Conservation (phyloP, 371 early-diverging fungal species). For the Capillidium heterosporum region DNA sequence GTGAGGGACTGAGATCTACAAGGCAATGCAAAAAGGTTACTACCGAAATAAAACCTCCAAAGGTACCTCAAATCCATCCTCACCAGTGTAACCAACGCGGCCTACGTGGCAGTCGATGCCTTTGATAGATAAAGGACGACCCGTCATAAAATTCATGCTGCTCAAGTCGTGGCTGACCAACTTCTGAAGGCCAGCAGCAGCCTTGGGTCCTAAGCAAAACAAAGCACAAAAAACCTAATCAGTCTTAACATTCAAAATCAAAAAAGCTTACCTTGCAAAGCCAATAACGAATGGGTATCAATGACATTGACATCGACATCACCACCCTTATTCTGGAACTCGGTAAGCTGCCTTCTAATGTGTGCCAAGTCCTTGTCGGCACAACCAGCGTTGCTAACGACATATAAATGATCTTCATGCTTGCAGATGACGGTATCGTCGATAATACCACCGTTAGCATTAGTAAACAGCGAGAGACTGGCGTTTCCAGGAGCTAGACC, state of each 20-base stretch:
- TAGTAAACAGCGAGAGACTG: conserved; percentile 86
- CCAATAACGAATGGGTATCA: conserved; percentile 69
- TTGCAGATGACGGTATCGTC: conserved; percentile 94
- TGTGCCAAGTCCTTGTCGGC: conserved; percentile 90
- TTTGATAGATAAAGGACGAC: conserved; percentile 42
- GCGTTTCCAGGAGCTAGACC: conserved; percentile 59
- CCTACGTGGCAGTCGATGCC: conserved; percentile 77
- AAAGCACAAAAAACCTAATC: no score
- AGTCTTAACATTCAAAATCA: neutral
- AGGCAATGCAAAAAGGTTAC: neutral
- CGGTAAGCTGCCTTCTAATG: conserved; percentile 50
- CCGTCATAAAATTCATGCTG: conserved; percentile 80
- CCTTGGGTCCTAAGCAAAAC: conserved; percentile 45
- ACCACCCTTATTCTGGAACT: conserved; percentile 53
- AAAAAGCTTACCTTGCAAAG: conserved; percentile 60
- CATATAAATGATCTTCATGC: conserved; percentile 59
- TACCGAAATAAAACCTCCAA: conserved; percentile 1
- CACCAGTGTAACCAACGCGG: conserved; percentile 95
- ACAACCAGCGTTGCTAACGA: conserved; percentile 95
- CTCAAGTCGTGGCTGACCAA: conserved; percentile 30
- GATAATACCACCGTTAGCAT: conserved; percentile 89
- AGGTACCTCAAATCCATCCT: conserved; percentile 95
- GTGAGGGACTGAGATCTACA: conserved; percentile 64
- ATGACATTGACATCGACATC: conserved; percentile 72
- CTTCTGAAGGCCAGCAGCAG: conserved; percentile 33